Evolutionary conservation across 2,329 filamentous ascomycete species (phyloP).

Genomic region (Arthrobotrys musiformis): DNA sequence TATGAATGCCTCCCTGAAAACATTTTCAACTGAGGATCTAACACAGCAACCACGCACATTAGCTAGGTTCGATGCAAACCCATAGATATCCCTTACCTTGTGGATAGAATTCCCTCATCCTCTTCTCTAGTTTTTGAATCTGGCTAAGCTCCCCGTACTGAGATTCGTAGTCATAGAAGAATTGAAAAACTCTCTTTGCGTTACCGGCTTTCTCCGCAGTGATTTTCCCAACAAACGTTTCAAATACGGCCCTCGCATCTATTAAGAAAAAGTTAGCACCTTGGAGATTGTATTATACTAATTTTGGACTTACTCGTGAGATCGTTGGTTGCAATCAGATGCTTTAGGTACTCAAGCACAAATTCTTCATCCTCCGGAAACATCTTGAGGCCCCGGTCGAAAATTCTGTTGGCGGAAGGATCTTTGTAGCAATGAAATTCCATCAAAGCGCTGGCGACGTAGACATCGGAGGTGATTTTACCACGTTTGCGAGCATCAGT

Average conservation of each 20-base stretch:
- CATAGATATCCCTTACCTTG: slow-evolving; percentile 70
- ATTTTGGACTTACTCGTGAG: slow-evolving; percentile 80
- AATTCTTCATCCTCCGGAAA: slow-evolving; percentile 95
- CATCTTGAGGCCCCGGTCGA: slow-evolving; percentile 90
- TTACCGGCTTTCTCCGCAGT: slow-evolving; percentile 83
- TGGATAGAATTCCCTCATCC: slow-evolving; percentile 94
- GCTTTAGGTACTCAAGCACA: slow-evolving; percentile 94
- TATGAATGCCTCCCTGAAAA: slow-evolving; percentile 59
- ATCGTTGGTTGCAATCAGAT: slow-evolving; percentile 90
- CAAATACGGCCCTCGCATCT: slow-evolving; percentile 96
- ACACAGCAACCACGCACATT: not conserved
- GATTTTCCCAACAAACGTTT: slow-evolving; percentile 82
- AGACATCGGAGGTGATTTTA: slow-evolving; percentile 91
- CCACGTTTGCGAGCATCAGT: slow-evolving; percentile 87
- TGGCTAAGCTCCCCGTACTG: slow-evolving; percentile 92
- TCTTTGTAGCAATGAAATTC: slow-evolving; percentile 98
- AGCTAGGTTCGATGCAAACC: not conserved
- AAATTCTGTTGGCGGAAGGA: slow-evolving; percentile 89
- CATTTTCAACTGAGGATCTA: slow-evolving; percentile 58
- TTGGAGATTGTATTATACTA: not conserved
- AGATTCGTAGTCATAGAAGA: slow-evolving; percentile 95
- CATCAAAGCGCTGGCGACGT: slow-evolving; percentile 89
- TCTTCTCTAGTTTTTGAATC: slow-evolving; percentile 86
- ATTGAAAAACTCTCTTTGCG: slow-evolving; percentile 85
- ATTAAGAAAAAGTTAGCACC: slow-evolving; percentile 42